These are phyloP conservation scores for Leishmania arabica DNA, from an alignment of 208 protist genomes.

Conservation along the genomic window DNA sequence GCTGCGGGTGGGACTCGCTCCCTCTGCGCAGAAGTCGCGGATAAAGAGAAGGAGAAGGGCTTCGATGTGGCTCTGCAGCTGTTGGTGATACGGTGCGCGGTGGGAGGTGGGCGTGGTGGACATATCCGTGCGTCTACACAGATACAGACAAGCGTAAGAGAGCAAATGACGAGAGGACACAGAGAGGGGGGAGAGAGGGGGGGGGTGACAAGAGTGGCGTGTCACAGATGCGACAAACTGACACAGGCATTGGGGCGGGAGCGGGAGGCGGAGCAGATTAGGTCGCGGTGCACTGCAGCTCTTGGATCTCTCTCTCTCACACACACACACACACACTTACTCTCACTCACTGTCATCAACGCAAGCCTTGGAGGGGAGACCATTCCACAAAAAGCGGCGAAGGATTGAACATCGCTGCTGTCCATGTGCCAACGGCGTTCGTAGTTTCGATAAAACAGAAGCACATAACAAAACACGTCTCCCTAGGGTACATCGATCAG, in stretches of 20 bases:
- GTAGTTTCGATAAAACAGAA: not conserved
- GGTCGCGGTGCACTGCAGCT: not conserved
- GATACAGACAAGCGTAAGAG: not conserved
- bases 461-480: not conserved
- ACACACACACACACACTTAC: no score
- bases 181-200: not conserved
- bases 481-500: conserved; percentile 5
- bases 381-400: not conserved
- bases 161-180: not conserved
- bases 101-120: not conserved
- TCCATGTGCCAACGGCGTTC: not conserved
- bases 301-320: not conserved
- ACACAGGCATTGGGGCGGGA: not conserved
- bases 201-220: no score
- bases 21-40: conserved; percentile 1
- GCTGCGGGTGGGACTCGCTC: not conserved
- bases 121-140: not conserved
- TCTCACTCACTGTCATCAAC: not conserved
- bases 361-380: not conserved
- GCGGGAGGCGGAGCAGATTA: not conserved
- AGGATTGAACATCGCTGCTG: not conserved
- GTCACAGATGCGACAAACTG: not conserved
- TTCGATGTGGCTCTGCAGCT: conserved; percentile 17
- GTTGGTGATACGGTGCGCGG: not conserved
- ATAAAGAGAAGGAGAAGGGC: conserved; percentile 21